Percentiles rank a stretch among this genome's conserved stretches.
Evolutionary conservation across 768 basidiomycete species (phyloP).

Genomic region (Cystobasidium tubakii): DNA sequence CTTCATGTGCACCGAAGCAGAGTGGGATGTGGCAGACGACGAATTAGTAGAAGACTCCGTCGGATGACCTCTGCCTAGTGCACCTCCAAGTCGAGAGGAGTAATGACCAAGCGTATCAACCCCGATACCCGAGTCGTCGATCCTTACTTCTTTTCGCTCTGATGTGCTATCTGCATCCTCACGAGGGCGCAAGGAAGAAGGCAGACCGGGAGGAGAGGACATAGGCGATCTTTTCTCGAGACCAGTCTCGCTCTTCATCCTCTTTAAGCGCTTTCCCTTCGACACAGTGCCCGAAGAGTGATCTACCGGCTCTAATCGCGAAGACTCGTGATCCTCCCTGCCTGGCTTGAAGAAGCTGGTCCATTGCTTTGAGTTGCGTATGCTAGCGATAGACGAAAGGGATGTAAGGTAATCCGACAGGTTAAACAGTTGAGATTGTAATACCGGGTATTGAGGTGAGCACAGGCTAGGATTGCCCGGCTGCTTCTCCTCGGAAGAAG

Average conservation of each 20-base stretch:
- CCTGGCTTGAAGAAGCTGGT: conserved; percentile 78
- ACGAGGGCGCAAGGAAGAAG: background rate
- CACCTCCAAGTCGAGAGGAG: background rate
- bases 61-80: background rate
- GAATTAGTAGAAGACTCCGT: background rate
- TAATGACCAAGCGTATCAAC: background rate
- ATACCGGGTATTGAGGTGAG: background rate
- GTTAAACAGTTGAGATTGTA: conserved; percentile 48
- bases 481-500: background rate
- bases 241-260: conserved; percentile 14
- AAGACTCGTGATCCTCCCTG: conserved; percentile 63
- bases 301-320: background rate
- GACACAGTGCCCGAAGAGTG: background rate
- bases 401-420: conserved; percentile 75
- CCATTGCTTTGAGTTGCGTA: conserved; percentile 68
- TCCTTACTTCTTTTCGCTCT: background rate
- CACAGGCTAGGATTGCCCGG: background rate
- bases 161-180: background rate
- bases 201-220: background rate
- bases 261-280: conserved; percentile 9
- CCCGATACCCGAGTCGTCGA: conserved; percentile 31
- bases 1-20: background rate
- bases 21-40: background rate
- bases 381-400: conserved; percentile 61
- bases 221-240: background rate